Evolutionary conservation across 768 basidiomycete species (phyloP).

Genomic region (Boletus sp.): DNA sequence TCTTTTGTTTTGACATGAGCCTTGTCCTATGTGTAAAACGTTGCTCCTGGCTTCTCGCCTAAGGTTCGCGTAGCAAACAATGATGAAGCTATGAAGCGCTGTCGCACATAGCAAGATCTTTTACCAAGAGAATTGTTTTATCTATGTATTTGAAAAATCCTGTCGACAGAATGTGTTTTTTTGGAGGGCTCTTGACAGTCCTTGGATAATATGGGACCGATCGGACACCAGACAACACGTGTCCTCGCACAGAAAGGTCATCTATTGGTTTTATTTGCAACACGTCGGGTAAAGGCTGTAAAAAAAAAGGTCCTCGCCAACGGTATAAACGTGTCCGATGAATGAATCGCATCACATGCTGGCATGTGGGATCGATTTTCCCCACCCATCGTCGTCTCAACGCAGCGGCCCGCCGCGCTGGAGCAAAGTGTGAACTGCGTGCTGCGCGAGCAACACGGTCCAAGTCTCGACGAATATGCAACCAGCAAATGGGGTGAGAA

Average conservation of each 20-base stretch:
- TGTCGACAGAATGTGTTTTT: too few relatives aligned
- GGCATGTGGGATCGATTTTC: slow-evolving; percentile 1
- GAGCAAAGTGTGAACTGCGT: not conserved
- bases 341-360: slow-evolving; percentile 9
- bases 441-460: not conserved
- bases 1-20: too few relatives aligned
- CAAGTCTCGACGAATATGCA: not conserved
- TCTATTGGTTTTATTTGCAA: not conserved
- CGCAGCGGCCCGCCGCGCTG: not conserved
- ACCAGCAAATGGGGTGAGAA: not conserved
- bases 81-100: too few relatives aligned
- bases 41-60: too few relatives aligned
- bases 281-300: not conserved
- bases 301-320: slow-evolving; percentile 1
- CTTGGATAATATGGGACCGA: too few relatives aligned
- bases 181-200: too few relatives aligned
- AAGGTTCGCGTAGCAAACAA: too few relatives aligned
- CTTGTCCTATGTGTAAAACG: too few relatives aligned
- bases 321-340: slow-evolving; percentile 10
- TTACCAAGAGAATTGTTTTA: too few relatives aligned
- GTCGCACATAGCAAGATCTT: too few relatives aligned
- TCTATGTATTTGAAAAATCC: too few relatives aligned
- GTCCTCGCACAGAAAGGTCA: not conserved
- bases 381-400: slow-evolving; percentile 2
- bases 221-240: too few relatives aligned